Evolutionary conservation across 2,329 filamentous ascomycete genomes (phyloP).

Genomic region (Blastomyces silverae): DNA sequence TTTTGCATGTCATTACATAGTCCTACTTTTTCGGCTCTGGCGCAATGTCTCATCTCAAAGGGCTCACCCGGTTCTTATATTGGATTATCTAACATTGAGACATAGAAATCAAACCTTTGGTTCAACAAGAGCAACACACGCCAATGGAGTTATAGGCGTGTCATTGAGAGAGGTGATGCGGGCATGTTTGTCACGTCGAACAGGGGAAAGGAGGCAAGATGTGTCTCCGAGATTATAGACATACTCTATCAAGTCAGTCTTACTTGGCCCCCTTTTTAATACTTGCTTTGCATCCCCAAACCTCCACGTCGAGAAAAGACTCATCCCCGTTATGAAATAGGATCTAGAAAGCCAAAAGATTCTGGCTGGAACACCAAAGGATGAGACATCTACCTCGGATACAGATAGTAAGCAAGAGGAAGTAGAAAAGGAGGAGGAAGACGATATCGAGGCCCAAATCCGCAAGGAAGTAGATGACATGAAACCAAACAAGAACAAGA

Average conservation of each 20-base stretch:
- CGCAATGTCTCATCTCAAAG: background rate
- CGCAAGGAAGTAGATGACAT: constrained; percentile 52
- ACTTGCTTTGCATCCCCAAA: background rate
- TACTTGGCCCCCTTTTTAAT: background rate
- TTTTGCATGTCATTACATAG: background rate
- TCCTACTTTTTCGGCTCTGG: background rate
- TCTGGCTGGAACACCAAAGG: constrained; percentile 13
- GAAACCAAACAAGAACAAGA: constrained; percentile 36
- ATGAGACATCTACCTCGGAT: constrained; percentile 15
- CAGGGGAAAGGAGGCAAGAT: constrained; percentile 55
- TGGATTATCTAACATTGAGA: background rate
- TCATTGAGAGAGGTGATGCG: constrained; percentile 47
- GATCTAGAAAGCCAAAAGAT: constrained; percentile 6
- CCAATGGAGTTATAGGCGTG: constrained; percentile 18
- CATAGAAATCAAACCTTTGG: constrained; percentile 8
- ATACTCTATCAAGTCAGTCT: constrained; percentile 49
- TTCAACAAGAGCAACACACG: constrained; percentile 13
- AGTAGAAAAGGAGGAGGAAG: constrained; percentile 33
- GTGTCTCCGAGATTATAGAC: constrained; percentile 52
- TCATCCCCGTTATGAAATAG: background rate
- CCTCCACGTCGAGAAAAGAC: background rate
- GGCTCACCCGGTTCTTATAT: background rate
- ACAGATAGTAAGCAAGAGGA: constrained; percentile 21
- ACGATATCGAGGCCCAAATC: constrained; percentile 57
- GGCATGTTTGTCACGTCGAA: constrained; percentile 60